Conservation (phyloP, 192 early-diverging fungal genomes). For the Entomortierella chlamydospora region DNA sequence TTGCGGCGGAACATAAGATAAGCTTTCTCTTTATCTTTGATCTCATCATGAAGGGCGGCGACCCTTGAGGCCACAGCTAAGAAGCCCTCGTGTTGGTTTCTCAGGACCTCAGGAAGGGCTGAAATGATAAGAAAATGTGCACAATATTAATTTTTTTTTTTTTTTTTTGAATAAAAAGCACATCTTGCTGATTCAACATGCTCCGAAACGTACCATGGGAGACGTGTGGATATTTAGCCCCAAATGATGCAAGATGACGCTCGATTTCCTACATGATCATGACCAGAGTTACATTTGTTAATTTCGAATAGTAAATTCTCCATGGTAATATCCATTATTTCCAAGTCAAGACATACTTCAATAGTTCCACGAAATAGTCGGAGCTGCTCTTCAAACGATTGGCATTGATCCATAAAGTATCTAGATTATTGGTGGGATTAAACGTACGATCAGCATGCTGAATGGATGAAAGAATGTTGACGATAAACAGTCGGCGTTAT, state of each 20-base stretch:
- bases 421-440: neutral
- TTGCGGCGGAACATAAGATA: conserved; percentile 48
- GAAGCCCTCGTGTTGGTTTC: conserved; percentile 51
- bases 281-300: neutral
- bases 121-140: neutral
- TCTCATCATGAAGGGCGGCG: conserved; percentile 45
- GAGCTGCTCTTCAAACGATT: conserved; percentile 37
- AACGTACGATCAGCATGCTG: neutral
- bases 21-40: conserved; percentile 49
- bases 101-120: conserved; percentile 52
- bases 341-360: conserved; percentile 18
- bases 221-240: conserved; percentile 26
- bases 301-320: too few species aligned
- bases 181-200: too few species aligned
- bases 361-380: conserved; percentile 43
- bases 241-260: conserved; percentile 45
- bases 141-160: neutral
- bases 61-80: conserved; percentile 44
- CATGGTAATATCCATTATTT: neutral
- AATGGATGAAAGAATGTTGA: neutral
- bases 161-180: neutral
- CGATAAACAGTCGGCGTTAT: neutral
- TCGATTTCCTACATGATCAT: conserved; percentile 34
- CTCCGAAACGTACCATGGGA: conserved; percentile 27
- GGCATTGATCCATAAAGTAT: conserved; percentile 44